Base-by-base conservation (phyloP, 768 basidiomycete species). In the Kwoniella bestiolae region DNA sequence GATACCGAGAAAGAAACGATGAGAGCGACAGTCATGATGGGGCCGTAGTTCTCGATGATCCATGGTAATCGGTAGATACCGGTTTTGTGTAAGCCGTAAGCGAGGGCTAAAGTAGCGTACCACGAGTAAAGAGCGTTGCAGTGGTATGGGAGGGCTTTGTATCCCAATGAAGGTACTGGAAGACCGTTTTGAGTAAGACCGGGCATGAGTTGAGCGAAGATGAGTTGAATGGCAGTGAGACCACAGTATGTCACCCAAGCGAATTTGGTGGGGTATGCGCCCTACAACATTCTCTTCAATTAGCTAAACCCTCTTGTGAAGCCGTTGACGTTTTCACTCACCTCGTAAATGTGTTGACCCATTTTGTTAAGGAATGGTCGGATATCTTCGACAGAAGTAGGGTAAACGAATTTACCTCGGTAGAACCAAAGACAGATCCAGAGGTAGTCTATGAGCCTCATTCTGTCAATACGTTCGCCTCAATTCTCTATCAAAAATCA, bases 371-470 rank as follows among this genome's bases (percentile, higher is more conserved):
- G 79, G 84, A 94, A 94, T 0, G 94, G 92, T 65, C 83, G 69
- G 44, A 94, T 84, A 63, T 91, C 91, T 28, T 86, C 87, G 29
- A 86, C 64, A 7, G 90, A 90, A 14, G 82, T 82, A 0, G 93
- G 94, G 68, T 84, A 80, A 7, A 90, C 86, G 35, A 94, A 83
- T 69, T 86, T 85, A 45, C 96, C 96, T 70, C 96, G 90, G 78
- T 97, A 94, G 82, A 94, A 95, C 88, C 90, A 92, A 35, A 97
- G 86, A 77, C 96, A 99, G 64, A 92, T 92, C 92, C 93, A 97
- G 68, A 98, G 86, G 83, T 98, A 99, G 82, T 96, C 81, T 82
- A 53, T n/a, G n/a, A 7, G 12, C 12, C 25, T 26, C 21, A 31
- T 3, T 55, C 16, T n/a, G 32, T 18, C n/a, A 18, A 32, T 45